Conservation (phyloP, 2,329 filamentous ascomycete genomes). For the Talaromyces sp. region DNA sequence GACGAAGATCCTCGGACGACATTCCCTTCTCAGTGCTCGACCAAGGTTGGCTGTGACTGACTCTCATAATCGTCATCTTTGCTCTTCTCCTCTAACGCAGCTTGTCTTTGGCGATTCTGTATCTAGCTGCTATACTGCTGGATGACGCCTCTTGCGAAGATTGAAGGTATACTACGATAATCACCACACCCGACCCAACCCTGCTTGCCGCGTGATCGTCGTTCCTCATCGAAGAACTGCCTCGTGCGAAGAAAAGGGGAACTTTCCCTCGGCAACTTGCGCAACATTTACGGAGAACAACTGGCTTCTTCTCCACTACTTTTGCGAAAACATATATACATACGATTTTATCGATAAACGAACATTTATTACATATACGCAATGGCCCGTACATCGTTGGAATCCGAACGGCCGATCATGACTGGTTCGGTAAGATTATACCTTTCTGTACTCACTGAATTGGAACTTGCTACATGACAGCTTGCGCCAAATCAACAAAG, state of each 20-base stretch:
- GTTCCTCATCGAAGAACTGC: conserved; percentile 1
- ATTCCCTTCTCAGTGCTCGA: neutral
- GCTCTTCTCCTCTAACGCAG: neutral
- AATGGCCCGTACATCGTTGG: conserved; percentile 47
- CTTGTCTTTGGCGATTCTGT: neutral
- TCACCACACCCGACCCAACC: neutral
- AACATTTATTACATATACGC: conserved; percentile 1
- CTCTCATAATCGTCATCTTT: neutral
- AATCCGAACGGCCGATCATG: conserved; percentile 56
- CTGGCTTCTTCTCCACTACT: neutral
- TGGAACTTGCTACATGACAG: neutral
- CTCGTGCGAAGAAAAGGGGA: conserved; percentile 12
- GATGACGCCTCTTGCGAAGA: neutral
- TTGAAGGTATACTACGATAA: neutral
- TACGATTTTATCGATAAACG: neutral
- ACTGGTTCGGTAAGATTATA: conserved; percentile 46
- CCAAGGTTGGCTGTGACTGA: neutral
- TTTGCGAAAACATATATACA: conserved; percentile 6
- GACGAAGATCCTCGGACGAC: neutral
- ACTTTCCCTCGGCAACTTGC: neutral
- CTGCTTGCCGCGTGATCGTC: conserved; percentile 1
- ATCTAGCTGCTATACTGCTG: neutral
- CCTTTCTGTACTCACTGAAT: neutral
- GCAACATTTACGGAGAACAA: neutral
- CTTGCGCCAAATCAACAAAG: neutral